Percentiles rank a stretch among this genome's conserved stretches.
Evolutionary conservation across 768 basidiomycete species (phyloP).

Genomic region (Symmetrospora coprosmae): DNA sequence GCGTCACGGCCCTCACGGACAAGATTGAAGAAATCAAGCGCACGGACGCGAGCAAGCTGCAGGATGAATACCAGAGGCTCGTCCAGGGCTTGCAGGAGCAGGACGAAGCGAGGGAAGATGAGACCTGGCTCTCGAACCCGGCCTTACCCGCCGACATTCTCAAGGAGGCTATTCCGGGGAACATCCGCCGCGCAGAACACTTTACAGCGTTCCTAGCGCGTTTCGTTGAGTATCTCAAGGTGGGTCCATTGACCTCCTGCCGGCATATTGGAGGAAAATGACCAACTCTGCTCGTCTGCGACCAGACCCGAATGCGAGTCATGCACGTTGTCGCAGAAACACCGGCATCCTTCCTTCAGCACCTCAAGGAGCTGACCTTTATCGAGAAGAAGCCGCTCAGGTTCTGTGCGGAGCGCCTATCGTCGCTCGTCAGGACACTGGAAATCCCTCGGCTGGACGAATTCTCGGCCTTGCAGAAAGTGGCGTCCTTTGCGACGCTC

Average conservation of each 20-base stretch:
- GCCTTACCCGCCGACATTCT: conserved; percentile 88
- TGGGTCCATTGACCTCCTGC: conserved; percentile 36
- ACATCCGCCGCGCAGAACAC: conserved; percentile 96
- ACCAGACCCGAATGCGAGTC: conserved; percentile 93
- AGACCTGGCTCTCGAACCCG: conserved; percentile 83
- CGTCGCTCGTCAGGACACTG: conserved; percentile 81
- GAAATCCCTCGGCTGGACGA: conserved; percentile 83
- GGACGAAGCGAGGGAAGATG: conserved; percentile 48
- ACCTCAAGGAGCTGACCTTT: conserved; percentile 96
- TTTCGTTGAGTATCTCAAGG: conserved; percentile 97
- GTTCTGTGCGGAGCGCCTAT: conserved; percentile 89
- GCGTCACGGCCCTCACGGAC: conserved; percentile 68
- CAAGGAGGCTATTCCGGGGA: conserved; percentile 89
- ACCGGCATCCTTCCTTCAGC: conserved; percentile 87
- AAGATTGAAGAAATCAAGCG: conserved; percentile 93
- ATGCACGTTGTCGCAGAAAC: conserved; percentile 98
- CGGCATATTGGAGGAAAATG: not conserved
- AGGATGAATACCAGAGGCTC: conserved; percentile 88
- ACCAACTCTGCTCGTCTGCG: not conserved
- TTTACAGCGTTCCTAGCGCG: conserved; percentile 96
- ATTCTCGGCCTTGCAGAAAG: conserved; percentile 78
- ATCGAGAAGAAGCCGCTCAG: conserved; percentile 89
- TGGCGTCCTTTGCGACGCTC: conserved; percentile 86
- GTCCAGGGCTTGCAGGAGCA: conserved; percentile 82
- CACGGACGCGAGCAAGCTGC: conserved; percentile 81